Conservation (phyloP, 257 asterid species). For the Scutellaria barbata region DNA sequence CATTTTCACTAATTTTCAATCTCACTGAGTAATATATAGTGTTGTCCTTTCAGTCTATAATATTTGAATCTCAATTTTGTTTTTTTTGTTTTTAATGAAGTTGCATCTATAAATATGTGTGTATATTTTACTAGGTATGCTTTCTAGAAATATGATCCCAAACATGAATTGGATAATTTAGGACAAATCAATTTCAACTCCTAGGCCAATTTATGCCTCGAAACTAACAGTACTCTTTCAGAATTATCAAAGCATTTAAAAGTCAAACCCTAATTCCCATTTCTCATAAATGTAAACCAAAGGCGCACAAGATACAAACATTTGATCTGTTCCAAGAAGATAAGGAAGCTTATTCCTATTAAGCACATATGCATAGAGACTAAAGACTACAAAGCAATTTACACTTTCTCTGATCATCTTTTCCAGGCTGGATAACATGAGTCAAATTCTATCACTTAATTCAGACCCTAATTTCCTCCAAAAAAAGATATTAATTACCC, state of each 20-base stretch:
- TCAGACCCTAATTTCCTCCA: slow-evolving; percentile 22
- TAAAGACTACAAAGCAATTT: slow-evolving; percentile 31
- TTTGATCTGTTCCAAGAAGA: slow-evolving; percentile 12
- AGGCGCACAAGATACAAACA: slow-evolving; percentile 38
- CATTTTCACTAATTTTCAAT: no score
- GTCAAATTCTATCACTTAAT: slow-evolving; percentile 12
- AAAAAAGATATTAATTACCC: slow-evolving; percentile 11
- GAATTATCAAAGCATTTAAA: background rate
- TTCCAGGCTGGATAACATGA: slow-evolving; percentile 6
- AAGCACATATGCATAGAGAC: slow-evolving; percentile 31
- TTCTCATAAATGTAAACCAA: slow-evolving; percentile 33
- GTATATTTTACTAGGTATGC: no score
- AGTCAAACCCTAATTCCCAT: slow-evolving; percentile 40
- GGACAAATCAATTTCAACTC: slow-evolving; percentile 18
- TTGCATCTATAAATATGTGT: no score
- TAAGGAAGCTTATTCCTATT: slow-evolving; percentile 38
- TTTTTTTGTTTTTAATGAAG: no score
- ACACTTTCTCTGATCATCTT: slow-evolving; percentile 39
- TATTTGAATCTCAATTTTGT: no score
- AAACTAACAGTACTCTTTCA: background rate
- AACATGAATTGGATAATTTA: background rate
- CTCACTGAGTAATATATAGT: no score
- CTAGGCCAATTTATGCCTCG: background rate
- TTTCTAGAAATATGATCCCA: no score
- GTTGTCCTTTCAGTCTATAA: no score